These are phyloP conservation scores for Lasiosphaeria hispida DNA, from an alignment of 495 filamentous ascomycete genomes.

Conservation along the genomic window DNA sequence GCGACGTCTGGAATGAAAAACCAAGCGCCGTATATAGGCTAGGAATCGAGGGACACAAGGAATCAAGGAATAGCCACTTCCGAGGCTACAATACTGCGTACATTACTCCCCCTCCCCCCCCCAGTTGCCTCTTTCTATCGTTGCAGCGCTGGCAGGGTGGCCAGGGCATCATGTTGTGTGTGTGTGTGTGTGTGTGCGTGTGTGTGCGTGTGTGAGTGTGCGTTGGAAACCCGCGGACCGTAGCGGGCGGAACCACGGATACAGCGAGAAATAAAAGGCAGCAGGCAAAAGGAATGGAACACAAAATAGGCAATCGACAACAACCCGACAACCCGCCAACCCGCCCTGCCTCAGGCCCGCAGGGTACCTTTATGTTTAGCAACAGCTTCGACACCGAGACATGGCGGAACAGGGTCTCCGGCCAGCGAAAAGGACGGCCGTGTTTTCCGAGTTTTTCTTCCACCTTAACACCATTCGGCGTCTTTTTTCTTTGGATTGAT, in stretches of 20 bases:
- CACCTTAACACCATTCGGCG: too few relatives aligned
- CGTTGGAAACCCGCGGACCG: neutral
- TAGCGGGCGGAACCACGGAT: neutral
- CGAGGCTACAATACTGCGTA: constrained; percentile 7
- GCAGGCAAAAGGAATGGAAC: neutral
- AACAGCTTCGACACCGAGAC: constrained; percentile 7
- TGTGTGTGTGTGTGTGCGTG: neutral
- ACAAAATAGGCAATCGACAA: neutral
- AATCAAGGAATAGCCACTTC: constrained; percentile 25
- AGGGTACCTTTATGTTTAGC: constrained; percentile 4
- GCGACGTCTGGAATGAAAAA: constrained; percentile 23
- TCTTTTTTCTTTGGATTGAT: too few relatives aligned
- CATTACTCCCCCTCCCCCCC: neutral
- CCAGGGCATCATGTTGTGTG: constrained; percentile 4
- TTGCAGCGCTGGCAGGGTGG: too few relatives aligned
- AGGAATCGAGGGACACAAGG: constrained; percentile 18
- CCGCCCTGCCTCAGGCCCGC: neutral
- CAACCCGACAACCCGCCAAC: too few relatives aligned
- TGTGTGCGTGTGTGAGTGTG: neutral
- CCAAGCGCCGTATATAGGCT: constrained; percentile 23
- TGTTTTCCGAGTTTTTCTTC: neutral
- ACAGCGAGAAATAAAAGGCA: neutral
- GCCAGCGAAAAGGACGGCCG: neutral
- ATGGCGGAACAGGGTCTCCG: constrained; percentile 12
- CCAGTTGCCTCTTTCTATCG: neutral